phyloP scores from a whole-genome alignment of 2,329 filamentous ascomycete species.

The Phoma herbarum region DNA sequence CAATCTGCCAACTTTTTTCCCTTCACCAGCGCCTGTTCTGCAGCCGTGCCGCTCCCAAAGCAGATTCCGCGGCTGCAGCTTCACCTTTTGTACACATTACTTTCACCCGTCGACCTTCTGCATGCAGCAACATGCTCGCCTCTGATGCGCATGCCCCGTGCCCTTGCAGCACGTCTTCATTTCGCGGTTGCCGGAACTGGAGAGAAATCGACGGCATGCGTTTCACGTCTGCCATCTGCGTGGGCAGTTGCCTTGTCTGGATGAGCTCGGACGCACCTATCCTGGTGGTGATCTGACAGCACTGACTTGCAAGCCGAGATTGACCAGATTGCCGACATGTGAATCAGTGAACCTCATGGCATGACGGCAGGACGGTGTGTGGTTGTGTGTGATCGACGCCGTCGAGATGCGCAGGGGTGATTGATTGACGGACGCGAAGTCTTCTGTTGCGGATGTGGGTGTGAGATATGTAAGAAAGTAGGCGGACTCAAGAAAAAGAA shows the following conservation, averaged over 20 bases:
- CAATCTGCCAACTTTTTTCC: slow-evolving; percentile 1
- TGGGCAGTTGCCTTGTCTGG: slow-evolving; percentile 2
- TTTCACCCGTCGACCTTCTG: background rate
- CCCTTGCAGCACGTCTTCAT: background rate
- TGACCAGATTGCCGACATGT: slow-evolving; percentile 24
- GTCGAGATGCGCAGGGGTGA: background rate
- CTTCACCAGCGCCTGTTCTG: background rate
- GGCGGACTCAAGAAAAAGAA: too few species aligned
- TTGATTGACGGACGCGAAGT: background rate
- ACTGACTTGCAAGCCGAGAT: slow-evolving; percentile 10
- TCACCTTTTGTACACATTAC: background rate
- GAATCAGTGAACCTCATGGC: background rate
- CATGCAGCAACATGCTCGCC: background rate
- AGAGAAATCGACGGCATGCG: background rate
- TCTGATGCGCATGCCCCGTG: background rate
- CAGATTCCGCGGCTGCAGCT: background rate
- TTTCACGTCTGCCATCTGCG: slow-evolving; percentile 13
- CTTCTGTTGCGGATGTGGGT: background rate
- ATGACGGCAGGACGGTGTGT: background rate
- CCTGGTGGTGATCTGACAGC: slow-evolving; percentile 15
- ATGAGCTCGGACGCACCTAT: slow-evolving; percentile 3
- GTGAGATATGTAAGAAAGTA: background rate
- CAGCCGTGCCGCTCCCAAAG: background rate
- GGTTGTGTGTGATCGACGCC: background rate
- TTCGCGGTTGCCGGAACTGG: background rate